Evolutionary conservation across 768 basidiomycete species (phyloP).

Genomic region (Hericium alpestre): DNA sequence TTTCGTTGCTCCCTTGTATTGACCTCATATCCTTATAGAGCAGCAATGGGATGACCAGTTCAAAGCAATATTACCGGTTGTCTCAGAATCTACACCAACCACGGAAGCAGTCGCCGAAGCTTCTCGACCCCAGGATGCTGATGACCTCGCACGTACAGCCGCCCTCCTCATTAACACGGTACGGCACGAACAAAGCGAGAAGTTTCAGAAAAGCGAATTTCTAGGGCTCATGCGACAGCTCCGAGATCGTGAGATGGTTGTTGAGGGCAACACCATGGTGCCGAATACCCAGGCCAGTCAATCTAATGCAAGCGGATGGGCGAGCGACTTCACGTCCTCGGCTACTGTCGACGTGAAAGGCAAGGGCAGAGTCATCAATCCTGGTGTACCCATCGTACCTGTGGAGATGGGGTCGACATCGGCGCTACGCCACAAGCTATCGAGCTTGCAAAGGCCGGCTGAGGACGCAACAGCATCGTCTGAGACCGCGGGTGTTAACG

Average conservation of each 20-base stretch:
- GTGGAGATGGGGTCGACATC: too few species aligned
- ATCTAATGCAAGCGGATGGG: slow-evolving; percentile 12
- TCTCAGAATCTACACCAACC: neutral
- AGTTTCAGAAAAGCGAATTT: slow-evolving; percentile 79
- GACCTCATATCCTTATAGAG: slow-evolving; percentile 5
- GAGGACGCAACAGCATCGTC: neutral
- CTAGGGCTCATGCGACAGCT: slow-evolving; percentile 79
- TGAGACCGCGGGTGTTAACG: neutral
- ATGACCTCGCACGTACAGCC: slow-evolving; percentile 75
- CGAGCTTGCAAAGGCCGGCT: too few species aligned
- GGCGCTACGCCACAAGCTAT: too few species aligned
- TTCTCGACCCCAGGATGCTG: slow-evolving; percentile 29
- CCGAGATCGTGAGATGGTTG: slow-evolving; percentile 65
- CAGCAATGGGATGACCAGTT: slow-evolving; percentile 44
- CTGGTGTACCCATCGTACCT: neutral
- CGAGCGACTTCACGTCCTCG: slow-evolving; percentile 11
- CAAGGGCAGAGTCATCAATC: slow-evolving; percentile 43
- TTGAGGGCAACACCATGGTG: slow-evolving; percentile 74
- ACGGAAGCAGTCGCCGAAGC: slow-evolving; percentile 3
- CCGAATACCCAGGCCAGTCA: slow-evolving; percentile 26
- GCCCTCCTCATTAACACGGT: slow-evolving; percentile 70
- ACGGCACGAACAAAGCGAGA: slow-evolving; percentile 64
- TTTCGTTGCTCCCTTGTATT: slow-evolving; percentile 6
- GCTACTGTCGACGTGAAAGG: slow-evolving; percentile 44
- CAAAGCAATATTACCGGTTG: slow-evolving; percentile 2